These are phyloP conservation scores for Fusarium sp. DNA, from an alignment of 2,329 filamentous ascomycete species.

Conservation along the genomic window DNA sequence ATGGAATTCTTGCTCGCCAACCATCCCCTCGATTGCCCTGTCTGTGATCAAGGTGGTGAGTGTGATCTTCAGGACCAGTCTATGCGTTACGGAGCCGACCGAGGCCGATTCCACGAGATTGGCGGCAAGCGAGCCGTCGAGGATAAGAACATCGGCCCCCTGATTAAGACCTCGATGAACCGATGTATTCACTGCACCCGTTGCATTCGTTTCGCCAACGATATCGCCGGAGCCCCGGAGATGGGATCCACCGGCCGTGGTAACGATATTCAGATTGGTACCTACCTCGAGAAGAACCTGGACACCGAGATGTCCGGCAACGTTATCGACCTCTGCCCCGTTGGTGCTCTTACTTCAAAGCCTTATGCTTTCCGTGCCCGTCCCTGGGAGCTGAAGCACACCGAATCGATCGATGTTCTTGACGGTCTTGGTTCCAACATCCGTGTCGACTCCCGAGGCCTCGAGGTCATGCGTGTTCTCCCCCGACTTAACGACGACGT, in stretches of 20 bases:
- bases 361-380: conserved; percentile 97
- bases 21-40: conserved; percentile 94
- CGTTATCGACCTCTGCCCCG: conserved; percentile 97
- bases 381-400: conserved; percentile 97
- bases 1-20: conserved; percentile 99
- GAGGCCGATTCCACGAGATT: conserved; percentile 96
- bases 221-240: conserved; percentile 94
- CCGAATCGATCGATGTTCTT: conserved; percentile 94
- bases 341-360: conserved; percentile 96
- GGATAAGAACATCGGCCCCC: conserved; percentile 98
- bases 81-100: conserved; percentile 96
- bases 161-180: conserved; percentile 99
- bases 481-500: conserved; percentile 96
- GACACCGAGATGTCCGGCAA: conserved; percentile 97
- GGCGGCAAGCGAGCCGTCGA: conserved; percentile 97
- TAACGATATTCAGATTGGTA: conserved; percentile 98
- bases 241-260: conserved; percentile 94
- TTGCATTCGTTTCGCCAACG: conserved; percentile 97
- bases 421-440: conserved; percentile 96
- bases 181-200: conserved; percentile 99
- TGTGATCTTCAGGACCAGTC: conserved; percentile 99
- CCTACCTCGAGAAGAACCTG: conserved; percentile 93
- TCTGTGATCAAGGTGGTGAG: conserved; percentile 99
- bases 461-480: conserved; percentile 95
- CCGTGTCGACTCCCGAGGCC: conserved; percentile 88